Conservation (phyloP, 2,329 filamentous ascomycete genomes). For the Penicillium vulpinum region DNA sequence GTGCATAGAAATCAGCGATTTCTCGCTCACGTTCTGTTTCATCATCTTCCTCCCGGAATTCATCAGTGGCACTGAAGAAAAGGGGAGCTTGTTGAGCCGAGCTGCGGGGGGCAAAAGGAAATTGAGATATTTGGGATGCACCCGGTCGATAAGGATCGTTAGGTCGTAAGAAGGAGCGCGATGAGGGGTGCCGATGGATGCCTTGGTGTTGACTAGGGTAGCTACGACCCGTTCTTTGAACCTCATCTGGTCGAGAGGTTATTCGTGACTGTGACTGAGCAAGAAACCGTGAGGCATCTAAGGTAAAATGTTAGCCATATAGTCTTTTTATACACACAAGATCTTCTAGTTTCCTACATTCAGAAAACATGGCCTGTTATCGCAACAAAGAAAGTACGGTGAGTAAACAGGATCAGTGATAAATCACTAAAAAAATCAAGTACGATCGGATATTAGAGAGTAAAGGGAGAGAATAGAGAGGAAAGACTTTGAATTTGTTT, state of each 20-base stretch:
- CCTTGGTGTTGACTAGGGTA: constrained; percentile 49
- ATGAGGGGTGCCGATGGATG: constrained; percentile 50
- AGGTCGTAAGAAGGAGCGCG: constrained; percentile 52
- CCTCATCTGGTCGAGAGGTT: constrained; percentile 65
- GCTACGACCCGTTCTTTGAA: constrained; percentile 50
- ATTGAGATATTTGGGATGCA: constrained; percentile 70
- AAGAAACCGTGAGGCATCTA: constrained; percentile 95
- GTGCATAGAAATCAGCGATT: constrained; percentile 87
- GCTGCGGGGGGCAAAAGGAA: constrained; percentile 77
- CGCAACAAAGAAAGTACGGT: constrained; percentile 9
- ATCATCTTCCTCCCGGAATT: constrained; percentile 90
- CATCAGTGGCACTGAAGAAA: constrained; percentile 90
- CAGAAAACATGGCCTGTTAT: constrained; percentile 69
- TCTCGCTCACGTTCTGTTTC: constrained; percentile 87
- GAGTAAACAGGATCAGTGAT: constrained; percentile 1
- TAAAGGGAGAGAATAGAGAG: background rate
- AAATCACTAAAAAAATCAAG: background rate
- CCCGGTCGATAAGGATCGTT: constrained; percentile 78
- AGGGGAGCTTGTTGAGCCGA: constrained; percentile 79
- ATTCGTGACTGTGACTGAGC: constrained; percentile 93
- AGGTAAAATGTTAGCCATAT: constrained; percentile 28
- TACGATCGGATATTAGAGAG: background rate
- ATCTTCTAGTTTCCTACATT: constrained; percentile 66
- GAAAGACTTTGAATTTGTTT: background rate
- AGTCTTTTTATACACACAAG: constrained; percentile 5